These are phyloP conservation scores for Sphenostylis stenocarpa DNA, from an alignment of 306 rosid genomes.

Conservation along the genomic window DNA sequence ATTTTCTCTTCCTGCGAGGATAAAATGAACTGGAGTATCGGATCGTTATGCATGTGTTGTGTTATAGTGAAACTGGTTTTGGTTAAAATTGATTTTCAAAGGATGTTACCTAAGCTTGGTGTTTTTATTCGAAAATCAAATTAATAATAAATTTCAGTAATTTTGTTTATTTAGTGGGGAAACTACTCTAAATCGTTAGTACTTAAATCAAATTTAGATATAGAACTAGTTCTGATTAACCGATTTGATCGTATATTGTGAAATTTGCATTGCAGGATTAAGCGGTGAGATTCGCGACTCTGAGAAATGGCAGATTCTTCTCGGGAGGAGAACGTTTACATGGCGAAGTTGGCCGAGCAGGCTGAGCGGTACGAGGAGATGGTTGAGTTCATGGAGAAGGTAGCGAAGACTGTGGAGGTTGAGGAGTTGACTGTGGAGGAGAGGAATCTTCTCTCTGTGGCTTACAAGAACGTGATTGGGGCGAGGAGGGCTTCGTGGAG, in stretches of 20 bases:
- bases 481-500: constrained; percentile 99
- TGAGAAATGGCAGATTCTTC: constrained; percentile 44
- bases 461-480: constrained; percentile 93
- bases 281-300: background rate
- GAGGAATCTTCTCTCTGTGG: constrained; percentile 90
- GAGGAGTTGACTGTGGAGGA: constrained; percentile 91
- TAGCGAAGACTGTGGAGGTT: constrained; percentile 74
- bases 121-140: background rate
- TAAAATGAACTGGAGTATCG: background rate
- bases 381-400: constrained; percentile 98
- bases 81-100: too few relatives aligned
- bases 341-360: constrained; percentile 95
- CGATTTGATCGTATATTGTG: background rate
- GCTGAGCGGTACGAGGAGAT: constrained; percentile 93
- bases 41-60: background rate
- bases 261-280: constrained; percentile 8
- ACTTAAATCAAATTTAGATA: background rate
- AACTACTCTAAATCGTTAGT: background rate
- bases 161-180: background rate
- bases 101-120: background rate
- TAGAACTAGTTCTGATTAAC: too few relatives aligned
- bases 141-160: background rate
- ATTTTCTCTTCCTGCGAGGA: background rate
- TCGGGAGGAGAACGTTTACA: constrained; percentile 85
- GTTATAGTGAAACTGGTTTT: background rate